Evolutionary conservation across 1,284 basidiomycete species (phyloP), one percentile per base, ranked within the genome.

Genomic region (Moesziomyces antarcticus): DNA sequence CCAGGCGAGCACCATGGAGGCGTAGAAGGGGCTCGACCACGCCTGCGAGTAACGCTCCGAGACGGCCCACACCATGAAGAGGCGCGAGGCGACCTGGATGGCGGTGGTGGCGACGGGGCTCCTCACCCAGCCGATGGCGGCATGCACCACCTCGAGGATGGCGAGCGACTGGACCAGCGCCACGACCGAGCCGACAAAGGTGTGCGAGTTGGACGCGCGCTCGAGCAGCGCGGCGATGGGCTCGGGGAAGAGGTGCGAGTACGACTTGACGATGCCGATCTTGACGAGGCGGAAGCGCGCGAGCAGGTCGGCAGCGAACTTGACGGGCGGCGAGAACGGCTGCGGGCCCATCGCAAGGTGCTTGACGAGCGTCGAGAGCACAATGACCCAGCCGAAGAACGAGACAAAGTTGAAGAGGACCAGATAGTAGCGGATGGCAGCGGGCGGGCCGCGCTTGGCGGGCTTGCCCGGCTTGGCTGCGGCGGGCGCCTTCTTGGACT

Each of bases 1-100:
- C 96, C 96, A 99, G 0, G 96, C 93, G 70, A 97, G 86, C 55
- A 98, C 89, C 93, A 97, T 96, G 51, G 91, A 90, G 3, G 93
- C 89, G 86, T 93, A 98, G 35, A 94, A 85, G 3, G 96, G 92
- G 81, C 89, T 91, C 5, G 87, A 84, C 56, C 75, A 77, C 2
- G 82, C 75, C 25, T 70, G 55, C 7, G 56, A 56, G 63, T 73
- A 84, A 22, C 75, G 62, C 56, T 84, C 81, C 16, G 73, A 56
- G 52, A 84, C 80, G 25, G 51, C 92, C 94, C 94, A 98, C 0
- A 98, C 91, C 54, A 95, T 87, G 84, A 91, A 91, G 14, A 98
- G 86, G 44, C 96, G 87, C 73, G 92, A 94, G 0, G 90, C 88
- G 49, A 99, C 94, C 86, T 99, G 96, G 79, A 91, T 89, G 2